A percentile compares a stretch with the other conserved stretches of the same genome.
Evolutionary conservation across 2,329 filamentous ascomycete species (phyloP).

Genomic region (Cryphonectria naterciae): DNA sequence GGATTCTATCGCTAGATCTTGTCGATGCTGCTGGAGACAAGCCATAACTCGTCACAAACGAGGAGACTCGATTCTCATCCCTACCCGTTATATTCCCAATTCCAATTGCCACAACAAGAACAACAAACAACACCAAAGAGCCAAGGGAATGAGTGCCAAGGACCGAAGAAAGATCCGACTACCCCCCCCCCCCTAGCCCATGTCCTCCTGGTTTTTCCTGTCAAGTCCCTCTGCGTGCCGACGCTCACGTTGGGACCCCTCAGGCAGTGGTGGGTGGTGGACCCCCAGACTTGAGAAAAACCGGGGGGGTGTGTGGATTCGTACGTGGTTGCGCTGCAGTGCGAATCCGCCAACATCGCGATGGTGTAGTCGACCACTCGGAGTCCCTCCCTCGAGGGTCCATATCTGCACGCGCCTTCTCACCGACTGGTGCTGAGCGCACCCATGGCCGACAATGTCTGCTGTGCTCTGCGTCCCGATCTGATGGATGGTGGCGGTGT

Average conservation of each 20-base stretch:
- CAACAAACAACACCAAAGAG: not conserved
- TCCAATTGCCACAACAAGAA: not conserved
- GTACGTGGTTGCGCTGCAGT: constrained; percentile 14
- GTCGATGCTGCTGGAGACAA: not conserved
- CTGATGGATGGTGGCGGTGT: constrained; percentile 9
- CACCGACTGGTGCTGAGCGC: constrained; percentile 19
- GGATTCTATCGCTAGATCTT: not conserved
- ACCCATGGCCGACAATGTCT: constrained; percentile 5
- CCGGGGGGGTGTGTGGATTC: constrained; percentile 4
- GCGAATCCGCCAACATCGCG: constrained; percentile 12
- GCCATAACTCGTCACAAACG: not conserved
- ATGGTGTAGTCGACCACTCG: constrained; percentile 10
- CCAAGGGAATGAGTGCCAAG: not conserved
- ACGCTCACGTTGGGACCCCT: not conserved
- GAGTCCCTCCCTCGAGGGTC: constrained; percentile 2
- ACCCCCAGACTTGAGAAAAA: not conserved
- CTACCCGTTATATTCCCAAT: not conserved
- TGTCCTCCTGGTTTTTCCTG: not conserved
- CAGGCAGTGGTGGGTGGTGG: constrained; percentile 6
- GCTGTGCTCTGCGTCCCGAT: not conserved
- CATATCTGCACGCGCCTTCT: constrained; percentile 20
- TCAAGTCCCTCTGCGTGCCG: not conserved
- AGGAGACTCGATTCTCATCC: not conserved
- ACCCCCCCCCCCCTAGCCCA: not conserved
- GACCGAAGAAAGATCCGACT: not conserved